Conservation (phyloP, 2,329 filamentous ascomycete species). For the Blumeriella jaapii region DNA sequence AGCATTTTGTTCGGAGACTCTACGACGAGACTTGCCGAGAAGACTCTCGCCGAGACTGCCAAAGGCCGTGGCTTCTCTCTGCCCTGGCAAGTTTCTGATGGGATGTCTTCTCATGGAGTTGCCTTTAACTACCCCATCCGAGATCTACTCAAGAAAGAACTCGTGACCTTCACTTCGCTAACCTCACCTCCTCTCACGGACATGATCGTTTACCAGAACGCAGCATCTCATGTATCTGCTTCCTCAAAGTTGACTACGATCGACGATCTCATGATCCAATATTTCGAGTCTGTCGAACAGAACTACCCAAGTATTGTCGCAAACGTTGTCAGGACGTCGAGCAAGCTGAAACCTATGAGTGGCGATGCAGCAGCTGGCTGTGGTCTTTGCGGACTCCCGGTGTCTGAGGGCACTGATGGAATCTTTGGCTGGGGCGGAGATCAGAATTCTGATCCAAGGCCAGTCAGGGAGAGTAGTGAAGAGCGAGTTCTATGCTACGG, state of each 20-base stretch:
- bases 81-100: conserved; percentile 74
- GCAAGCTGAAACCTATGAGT: conserved; percentile 52
- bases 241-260: conserved; percentile 64
- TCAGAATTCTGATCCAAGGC: conserved; percentile 31
- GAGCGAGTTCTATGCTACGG: conserved; percentile 53
- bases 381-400: conserved; percentile 56
- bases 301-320: conserved; percentile 86
- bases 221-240: conserved; percentile 24
- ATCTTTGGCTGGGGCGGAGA: conserved; percentile 48
- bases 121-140: conserved; percentile 66
- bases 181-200: conserved; percentile 39
- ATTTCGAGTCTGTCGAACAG: conserved; percentile 76
- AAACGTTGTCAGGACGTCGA: conserved; percentile 88
- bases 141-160: conserved; percentile 74
- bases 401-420: conserved; percentile 51
- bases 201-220: conserved; percentile 33
- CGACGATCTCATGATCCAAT: conserved; percentile 79
- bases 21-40: conserved; percentile 78
- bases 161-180: conserved; percentile 53
- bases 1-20: conserved; percentile 74
- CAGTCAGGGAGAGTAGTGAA: conserved; percentile 22
- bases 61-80: conserved; percentile 81
- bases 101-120: conserved; percentile 29
- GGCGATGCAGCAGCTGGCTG: conserved; percentile 35
- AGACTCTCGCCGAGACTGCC: conserved; percentile 75